Percentiles rank a stretch among this genome's conserved stretches.
phyloP scores from a whole-genome alignment of 202 grass and related monocot genomes.

The Thinopyrum obtusiflorum region DNA sequence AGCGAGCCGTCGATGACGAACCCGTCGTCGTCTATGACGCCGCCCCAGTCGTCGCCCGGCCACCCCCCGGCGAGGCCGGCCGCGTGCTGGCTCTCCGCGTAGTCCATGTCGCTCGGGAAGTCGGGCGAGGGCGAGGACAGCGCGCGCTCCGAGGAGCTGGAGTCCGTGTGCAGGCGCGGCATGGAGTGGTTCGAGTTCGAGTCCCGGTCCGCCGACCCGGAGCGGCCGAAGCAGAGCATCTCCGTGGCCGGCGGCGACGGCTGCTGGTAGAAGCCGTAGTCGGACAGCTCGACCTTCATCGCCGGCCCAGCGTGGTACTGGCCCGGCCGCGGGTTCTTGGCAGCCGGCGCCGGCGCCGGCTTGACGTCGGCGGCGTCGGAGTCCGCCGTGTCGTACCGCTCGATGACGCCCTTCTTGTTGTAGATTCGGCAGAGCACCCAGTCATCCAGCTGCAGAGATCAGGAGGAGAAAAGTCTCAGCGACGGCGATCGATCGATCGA shows the following conservation, averaged over 20 bases:
- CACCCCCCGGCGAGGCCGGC: conserved; percentile 2
- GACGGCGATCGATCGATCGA: background rate
- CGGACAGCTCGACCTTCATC: conserved; percentile 47
- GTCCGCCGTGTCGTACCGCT: conserved; percentile 43
- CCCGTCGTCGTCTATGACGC: conserved; percentile 33
- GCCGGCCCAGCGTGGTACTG: background rate
- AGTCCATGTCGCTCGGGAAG: conserved; percentile 51
- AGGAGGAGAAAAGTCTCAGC: background rate
- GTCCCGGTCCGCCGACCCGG: conserved; percentile 33
- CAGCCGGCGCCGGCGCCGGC: background rate
- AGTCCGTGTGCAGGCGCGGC: conserved; percentile 44
- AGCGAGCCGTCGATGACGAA: conserved; percentile 20
- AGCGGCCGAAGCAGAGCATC: conserved; percentile 60
- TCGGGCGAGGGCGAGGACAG: conserved; percentile 55
- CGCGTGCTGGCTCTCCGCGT: conserved; percentile 62
- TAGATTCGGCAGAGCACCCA: conserved; percentile 82
- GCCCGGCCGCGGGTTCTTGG: background rate
- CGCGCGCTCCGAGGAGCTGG: conserved; percentile 84
- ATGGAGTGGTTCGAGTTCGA: conserved; percentile 18
- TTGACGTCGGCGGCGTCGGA: conserved; percentile 24
- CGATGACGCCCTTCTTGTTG: conserved; percentile 85
- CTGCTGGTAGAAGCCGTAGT: conserved; percentile 40
- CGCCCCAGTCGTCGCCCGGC: conserved; percentile 25
- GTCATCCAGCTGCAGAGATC: conserved; percentile 52
- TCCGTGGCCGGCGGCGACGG: background rate